phyloP scores from a whole-genome alignment of 495 filamentous ascomycete genomes.

The Penicillium angulare region DNA sequence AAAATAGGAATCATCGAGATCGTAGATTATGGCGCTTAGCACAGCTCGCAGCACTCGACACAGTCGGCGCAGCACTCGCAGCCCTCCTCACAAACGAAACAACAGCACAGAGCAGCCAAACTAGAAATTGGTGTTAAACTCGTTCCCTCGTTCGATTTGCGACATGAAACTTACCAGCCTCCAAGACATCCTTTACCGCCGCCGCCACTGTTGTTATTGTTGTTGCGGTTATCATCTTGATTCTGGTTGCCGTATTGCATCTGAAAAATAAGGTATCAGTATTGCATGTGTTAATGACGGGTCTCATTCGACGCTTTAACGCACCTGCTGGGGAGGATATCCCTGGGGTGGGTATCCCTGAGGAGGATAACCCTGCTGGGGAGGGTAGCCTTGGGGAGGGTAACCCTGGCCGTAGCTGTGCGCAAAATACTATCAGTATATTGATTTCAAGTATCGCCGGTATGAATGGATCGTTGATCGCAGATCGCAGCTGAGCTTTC shows the following conservation, averaged over 20 bases:
- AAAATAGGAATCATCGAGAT: slow-evolving; percentile 18
- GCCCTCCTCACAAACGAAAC: slow-evolving; percentile 74
- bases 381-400: slow-evolving; percentile 1
- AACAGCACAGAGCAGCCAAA: slow-evolving; percentile 71
- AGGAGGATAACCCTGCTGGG: slow-evolving; percentile 15
- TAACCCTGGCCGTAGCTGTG: slow-evolving; percentile 1
- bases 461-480: too few relatives aligned
- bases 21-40: slow-evolving; percentile 29
- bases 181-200: slow-evolving; percentile 61
- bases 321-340: slow-evolving; percentile 28
- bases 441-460: background rate
- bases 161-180: slow-evolving; percentile 49
- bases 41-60: slow-evolving; percentile 62
- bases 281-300: background rate
- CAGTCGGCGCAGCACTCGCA: slow-evolving; percentile 77
- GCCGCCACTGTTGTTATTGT: slow-evolving; percentile 42
- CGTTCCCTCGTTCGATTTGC: background rate
- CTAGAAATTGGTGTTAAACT: too few relatives aligned
- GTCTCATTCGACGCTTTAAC: background rate
- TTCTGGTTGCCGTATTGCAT: background rate
- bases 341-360: slow-evolving; percentile 17
- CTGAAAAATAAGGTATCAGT: background rate
- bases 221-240: slow-evolving; percentile 33
- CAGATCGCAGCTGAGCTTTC: too few relatives aligned
- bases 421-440: background rate